Conservation (phyloP, 2,329 filamentous ascomycete species). For the Colletotrichum graminicola region DNA sequence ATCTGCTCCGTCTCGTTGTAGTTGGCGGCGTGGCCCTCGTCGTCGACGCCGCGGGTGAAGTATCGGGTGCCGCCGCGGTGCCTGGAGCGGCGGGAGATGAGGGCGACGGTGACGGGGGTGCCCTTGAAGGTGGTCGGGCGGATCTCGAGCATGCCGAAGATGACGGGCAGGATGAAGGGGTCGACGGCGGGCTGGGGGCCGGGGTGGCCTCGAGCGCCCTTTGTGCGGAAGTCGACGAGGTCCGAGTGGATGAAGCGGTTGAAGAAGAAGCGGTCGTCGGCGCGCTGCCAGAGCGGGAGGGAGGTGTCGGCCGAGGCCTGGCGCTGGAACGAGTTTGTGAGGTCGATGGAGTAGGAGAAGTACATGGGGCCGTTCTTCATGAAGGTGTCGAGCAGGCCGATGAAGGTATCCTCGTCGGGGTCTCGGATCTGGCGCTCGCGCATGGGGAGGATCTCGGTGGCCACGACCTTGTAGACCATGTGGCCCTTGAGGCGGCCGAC, state of each 20-base stretch:
- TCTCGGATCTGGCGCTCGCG: constrained; percentile 93
- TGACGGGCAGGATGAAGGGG: constrained; percentile 93
- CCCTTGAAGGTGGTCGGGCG: constrained; percentile 87
- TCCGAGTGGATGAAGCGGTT: constrained; percentile 94
- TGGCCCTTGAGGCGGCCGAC: constrained; percentile 94
- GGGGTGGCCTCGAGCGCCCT: constrained; percentile 71
- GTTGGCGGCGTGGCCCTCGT: constrained; percentile 95
- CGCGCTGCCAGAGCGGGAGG: constrained; percentile 86
- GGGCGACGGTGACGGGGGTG: constrained; percentile 83
- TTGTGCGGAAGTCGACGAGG: constrained; percentile 86
- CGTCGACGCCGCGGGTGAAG: constrained; percentile 93
- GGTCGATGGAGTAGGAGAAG: constrained; percentile 96
- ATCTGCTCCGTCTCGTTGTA: constrained; percentile 99
- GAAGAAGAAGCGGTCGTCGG: constrained; percentile 99
- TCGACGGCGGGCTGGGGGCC: constrained; percentile 83
- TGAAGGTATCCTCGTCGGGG: constrained; percentile 92
- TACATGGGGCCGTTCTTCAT: constrained; percentile 92
- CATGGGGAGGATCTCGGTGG: constrained; percentile 93
- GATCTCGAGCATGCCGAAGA: constrained; percentile 96
- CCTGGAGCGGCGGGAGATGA: constrained; percentile 91
- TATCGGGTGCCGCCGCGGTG: constrained; percentile 93
- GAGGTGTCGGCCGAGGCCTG: constrained; percentile 82
- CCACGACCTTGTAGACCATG: constrained; percentile 92
- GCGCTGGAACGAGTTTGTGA: constrained; percentile 97
- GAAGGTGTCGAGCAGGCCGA: constrained; percentile 83